Base-by-base conservation (phyloP, 805 yeast species). In the Cephaloascus fragrans region DNA sequence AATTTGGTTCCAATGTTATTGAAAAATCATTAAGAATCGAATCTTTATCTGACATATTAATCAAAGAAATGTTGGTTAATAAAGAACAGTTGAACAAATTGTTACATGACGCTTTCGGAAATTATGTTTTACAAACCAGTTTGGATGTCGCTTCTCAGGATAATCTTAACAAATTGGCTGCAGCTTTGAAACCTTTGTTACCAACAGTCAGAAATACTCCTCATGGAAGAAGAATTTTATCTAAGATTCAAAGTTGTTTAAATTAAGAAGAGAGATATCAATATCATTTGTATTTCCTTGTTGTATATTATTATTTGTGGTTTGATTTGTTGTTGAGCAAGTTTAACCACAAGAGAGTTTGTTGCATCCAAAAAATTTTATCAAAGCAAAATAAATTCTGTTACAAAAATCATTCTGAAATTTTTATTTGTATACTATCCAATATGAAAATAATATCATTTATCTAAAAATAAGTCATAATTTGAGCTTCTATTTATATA, bases 201-300 rank as follows among this genome's bases (percentile, higher is more conserved):
- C 78, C 83, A 18, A 81, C 80, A 36, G 83, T 90, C 42, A 75
- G 83, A 56, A 83, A 82, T 50, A 89, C 97, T 15, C 97, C 97
- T 3, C 96, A 90, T 57, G 97, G 97, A n/a, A 74, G 96, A 56
- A 76, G 97, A 53, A 88, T 90, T 43, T 73, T 84, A 64, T 77
- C 85, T 20, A 87, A 86, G 46, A 59, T 65, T 39, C 70, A 66
- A 46, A 36, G 29, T 16, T 31, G 33, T 31, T 31, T n/a, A 31
- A 31, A 23, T 23, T 23, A 23, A 23, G 28, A 6, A 23, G 28
- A 6, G 28, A 8, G 28, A 8, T 23, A 8, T 23, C 12, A 23
- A 23, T 8, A 23, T 23, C 28, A 23, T 8, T 23, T 23, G n/a
- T n/a, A 23, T 23, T 23, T 23, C 12, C 28, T 23, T 12, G 12